These are phyloP conservation scores for Trichoderma sp. DNA, from an alignment of 2,329 filamentous ascomycete species.

Conservation along the genomic window DNA sequence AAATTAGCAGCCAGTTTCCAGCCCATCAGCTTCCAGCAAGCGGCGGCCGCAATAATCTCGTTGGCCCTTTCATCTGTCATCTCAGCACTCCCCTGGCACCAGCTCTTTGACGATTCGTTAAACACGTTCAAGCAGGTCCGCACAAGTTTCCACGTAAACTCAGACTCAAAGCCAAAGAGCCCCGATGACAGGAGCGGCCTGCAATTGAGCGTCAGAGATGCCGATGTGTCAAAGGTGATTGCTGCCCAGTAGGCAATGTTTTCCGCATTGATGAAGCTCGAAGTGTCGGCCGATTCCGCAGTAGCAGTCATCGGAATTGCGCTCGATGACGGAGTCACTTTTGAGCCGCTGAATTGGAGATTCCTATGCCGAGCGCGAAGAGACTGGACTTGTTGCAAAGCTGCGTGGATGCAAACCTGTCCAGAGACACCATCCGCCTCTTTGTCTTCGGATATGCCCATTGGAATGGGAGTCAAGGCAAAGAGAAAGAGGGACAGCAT, in stretches of 20 bases:
- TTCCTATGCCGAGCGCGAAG: background rate
- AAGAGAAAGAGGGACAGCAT: slow-evolving; percentile 8
- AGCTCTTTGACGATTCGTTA: slow-evolving; percentile 11
- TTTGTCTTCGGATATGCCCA: slow-evolving; percentile 2
- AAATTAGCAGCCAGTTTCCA: slow-evolving; percentile 9
- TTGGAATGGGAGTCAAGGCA: slow-evolving; percentile 2
- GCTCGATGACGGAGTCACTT: background rate
- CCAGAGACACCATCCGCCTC: slow-evolving; percentile 1
- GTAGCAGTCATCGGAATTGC: background rate
- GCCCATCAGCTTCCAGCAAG: slow-evolving; percentile 3
- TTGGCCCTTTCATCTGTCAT: slow-evolving; percentile 9
- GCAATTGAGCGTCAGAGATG: slow-evolving; percentile 10
- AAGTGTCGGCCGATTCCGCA: slow-evolving; percentile 3
- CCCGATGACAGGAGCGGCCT: slow-evolving; percentile 4
- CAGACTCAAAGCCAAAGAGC: slow-evolving; percentile 5
- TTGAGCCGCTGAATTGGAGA: slow-evolving; percentile 8
- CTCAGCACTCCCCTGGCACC: background rate
- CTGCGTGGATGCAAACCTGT: slow-evolving; percentile 1
- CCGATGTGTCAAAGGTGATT: slow-evolving; percentile 7
- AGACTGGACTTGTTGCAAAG: background rate
- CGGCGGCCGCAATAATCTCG: slow-evolving; percentile 5
- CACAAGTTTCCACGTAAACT: slow-evolving; percentile 6
- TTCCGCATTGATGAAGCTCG: slow-evolving; percentile 2
- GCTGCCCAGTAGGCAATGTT: slow-evolving; percentile 2
- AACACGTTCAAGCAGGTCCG: slow-evolving; percentile 8